These are phyloP conservation scores for Aspergillus ochraceus DNA, from an alignment of 2,329 filamentous ascomycete species.

Conservation along the genomic window DNA sequence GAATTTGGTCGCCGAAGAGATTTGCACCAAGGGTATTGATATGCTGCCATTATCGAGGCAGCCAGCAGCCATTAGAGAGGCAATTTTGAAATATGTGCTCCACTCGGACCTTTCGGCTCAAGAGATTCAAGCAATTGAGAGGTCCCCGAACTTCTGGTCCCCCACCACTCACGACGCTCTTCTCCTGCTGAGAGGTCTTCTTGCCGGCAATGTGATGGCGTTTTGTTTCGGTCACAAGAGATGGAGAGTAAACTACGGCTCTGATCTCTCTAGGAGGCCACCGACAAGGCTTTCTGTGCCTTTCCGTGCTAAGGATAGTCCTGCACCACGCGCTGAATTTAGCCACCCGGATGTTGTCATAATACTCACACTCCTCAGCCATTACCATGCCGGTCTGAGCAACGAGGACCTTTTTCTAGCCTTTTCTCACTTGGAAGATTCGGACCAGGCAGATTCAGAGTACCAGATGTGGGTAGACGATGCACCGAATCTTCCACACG, in stretches of 20 bases:
- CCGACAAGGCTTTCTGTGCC: slow-evolving; percentile 61
- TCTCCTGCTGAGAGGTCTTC: slow-evolving; percentile 46
- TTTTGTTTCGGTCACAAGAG: slow-evolving; percentile 59
- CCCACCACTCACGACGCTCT: slow-evolving; percentile 40
- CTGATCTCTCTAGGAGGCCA: slow-evolving; percentile 45
- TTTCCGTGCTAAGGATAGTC: slow-evolving; percentile 60
- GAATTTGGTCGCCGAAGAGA: slow-evolving; percentile 24
- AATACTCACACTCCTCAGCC: slow-evolving; percentile 55
- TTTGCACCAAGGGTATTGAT: slow-evolving; percentile 48
- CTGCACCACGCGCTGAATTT: slow-evolving; percentile 58
- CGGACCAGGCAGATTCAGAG: slow-evolving; percentile 54
- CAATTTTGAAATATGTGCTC: too few species aligned
- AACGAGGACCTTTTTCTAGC: slow-evolving; percentile 51
- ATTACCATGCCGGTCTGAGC: slow-evolving; percentile 58
- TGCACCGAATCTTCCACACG: slow-evolving; percentile 29
- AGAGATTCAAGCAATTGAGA: slow-evolving; percentile 32
- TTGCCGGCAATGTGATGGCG: slow-evolving; percentile 55
- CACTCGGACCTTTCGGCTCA: too few species aligned
- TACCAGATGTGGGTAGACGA: slow-evolving; percentile 42
- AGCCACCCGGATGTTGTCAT: slow-evolving; percentile 63
- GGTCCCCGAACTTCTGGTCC: slow-evolving; percentile 43
- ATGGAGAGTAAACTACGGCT: slow-evolving; percentile 66
- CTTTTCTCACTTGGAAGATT: slow-evolving; percentile 50
- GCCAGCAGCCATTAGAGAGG: slow-evolving; percentile 8
- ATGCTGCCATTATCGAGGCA: slow-evolving; percentile 48